These are phyloP conservation scores for Tylopilus sp. DNA, from an alignment of 768 basidiomycete genomes.

Conservation along the genomic window DNA sequence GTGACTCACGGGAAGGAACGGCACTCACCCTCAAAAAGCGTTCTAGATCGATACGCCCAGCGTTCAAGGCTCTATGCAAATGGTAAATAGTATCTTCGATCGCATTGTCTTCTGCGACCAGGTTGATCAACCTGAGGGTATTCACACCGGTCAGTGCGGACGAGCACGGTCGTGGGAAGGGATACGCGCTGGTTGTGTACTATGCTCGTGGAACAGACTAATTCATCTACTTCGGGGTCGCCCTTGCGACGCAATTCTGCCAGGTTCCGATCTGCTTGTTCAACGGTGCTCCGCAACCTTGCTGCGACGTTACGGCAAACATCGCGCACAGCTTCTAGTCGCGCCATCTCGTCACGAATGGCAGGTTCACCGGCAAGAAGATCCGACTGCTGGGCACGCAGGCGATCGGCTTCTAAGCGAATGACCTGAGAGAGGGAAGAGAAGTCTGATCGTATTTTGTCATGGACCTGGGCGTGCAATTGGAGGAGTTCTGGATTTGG, in stretches of 20 bases:
- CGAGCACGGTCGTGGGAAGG: not conserved
- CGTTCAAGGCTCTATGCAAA: constrained; percentile 87
- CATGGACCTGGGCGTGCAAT: constrained; percentile 74
- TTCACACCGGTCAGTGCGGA: constrained; percentile 14
- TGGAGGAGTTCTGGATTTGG: constrained; percentile 87
- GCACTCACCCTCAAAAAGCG: constrained; percentile 81
- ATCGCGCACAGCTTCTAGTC: constrained; percentile 87
- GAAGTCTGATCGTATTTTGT: constrained; percentile 69
- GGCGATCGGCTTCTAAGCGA: constrained; percentile 63
- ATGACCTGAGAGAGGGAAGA: constrained; percentile 65
- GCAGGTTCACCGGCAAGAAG: constrained; percentile 89
- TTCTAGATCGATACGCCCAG: constrained; percentile 90
- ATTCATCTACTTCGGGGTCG: constrained; percentile 93
- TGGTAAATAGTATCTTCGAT: constrained; percentile 99
- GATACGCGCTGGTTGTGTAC: constrained; percentile 87
- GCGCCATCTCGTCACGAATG: constrained; percentile 93
- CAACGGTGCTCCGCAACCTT: constrained; percentile 60
- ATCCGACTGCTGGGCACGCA: constrained; percentile 80
- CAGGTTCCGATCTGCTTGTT: constrained; percentile 68
- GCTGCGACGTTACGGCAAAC: constrained; percentile 81
- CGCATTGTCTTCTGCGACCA: constrained; percentile 99
- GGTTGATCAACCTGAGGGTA: constrained; percentile 77
- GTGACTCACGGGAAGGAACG: constrained; percentile 14
- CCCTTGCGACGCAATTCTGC: constrained; percentile 77
- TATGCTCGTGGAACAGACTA: constrained; percentile 92